phyloP scores from a whole-genome alignment of 495 filamentous ascomycete species.

The Poronia punctata region DNA sequence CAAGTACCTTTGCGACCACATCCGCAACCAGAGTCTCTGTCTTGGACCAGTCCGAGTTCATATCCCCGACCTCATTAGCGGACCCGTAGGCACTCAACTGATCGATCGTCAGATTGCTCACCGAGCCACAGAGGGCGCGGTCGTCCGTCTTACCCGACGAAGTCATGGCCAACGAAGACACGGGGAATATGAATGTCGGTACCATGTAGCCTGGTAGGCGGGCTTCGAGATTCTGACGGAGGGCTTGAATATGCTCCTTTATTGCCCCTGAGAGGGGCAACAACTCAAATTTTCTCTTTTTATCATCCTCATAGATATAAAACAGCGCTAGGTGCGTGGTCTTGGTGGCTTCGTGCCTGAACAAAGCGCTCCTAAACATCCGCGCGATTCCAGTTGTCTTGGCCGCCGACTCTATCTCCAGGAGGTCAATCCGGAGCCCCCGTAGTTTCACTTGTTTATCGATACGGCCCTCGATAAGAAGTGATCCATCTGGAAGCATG shows the following conservation, averaged over 20 bases:
- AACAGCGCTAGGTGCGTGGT: conserved; percentile 50
- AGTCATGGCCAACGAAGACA: conserved; percentile 57
- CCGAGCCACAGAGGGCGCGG: conserved; percentile 28
- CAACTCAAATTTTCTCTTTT: conserved; percentile 14
- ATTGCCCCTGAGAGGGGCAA: conserved; percentile 17
- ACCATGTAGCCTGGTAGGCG: conserved; percentile 60
- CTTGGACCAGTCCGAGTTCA: conserved; percentile 42
- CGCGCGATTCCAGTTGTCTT: conserved; percentile 33
- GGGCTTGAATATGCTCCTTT: conserved; percentile 1
- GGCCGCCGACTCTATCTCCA: conserved; percentile 62
- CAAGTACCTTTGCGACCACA: conserved; percentile 36
- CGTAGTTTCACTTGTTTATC: conserved; percentile 81
- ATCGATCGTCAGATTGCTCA: conserved; percentile 12
- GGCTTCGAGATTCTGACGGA: conserved; percentile 12
- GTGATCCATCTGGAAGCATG: conserved; percentile 59
- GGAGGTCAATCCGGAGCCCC: conserved; percentile 70
- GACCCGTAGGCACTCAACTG: conserved; percentile 12
- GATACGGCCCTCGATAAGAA: conserved; percentile 64
- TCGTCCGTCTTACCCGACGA: conserved; percentile 58
- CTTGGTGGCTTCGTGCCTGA: conserved; percentile 20
- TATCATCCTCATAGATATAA: conserved; percentile 38
- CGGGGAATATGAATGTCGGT: conserved; percentile 59
- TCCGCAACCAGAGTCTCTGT: conserved; percentile 45
- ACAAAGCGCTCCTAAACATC: conserved; percentile 49
- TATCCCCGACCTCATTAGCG: conserved; percentile 17